Evolutionary conservation across 2,329 filamentous ascomycete species (phyloP).

Genomic region (Monosporascus cannonballus): DNA sequence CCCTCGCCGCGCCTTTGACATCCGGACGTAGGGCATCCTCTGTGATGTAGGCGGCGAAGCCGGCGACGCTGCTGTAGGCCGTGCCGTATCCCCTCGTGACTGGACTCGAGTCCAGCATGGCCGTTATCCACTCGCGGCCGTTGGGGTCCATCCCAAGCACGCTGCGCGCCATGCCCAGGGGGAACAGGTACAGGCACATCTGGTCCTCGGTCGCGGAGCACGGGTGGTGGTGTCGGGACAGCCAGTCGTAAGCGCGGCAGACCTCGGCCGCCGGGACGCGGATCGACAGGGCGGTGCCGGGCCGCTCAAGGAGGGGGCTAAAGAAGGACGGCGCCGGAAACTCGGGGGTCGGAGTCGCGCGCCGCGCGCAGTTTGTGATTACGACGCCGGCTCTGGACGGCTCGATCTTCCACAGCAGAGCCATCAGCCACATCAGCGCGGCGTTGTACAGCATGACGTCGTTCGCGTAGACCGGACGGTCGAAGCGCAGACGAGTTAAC

Average conservation of each 20-base stretch:
- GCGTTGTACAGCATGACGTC: constrained; percentile 15
- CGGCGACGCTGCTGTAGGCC: constrained; percentile 7
- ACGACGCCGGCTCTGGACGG: constrained; percentile 5
- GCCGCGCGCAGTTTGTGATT: constrained; percentile 9
- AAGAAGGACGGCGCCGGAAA: constrained; percentile 3
- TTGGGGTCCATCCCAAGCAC: neutral
- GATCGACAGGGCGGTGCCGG: constrained; percentile 10
- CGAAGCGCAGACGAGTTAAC: constrained; percentile 6
- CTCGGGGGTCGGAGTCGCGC: neutral
- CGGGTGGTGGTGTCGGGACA: constrained; percentile 9
- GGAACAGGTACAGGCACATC: constrained; percentile 14
- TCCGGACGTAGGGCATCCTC: constrained; percentile 2
- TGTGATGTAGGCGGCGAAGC: constrained; percentile 12
- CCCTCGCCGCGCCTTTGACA: too few relatives aligned
- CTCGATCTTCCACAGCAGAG: constrained; percentile 13
- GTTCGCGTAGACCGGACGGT: constrained; percentile 6
- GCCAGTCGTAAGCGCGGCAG: constrained; percentile 12
- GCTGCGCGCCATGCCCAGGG: constrained; percentile 13
- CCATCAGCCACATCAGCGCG: constrained; percentile 10
- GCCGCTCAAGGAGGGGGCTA: constrained; percentile 9
- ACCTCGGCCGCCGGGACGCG: constrained; percentile 13
- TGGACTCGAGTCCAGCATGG: constrained; percentile 11
- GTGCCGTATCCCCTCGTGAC: constrained; percentile 11
- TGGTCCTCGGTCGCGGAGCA: constrained; percentile 5
- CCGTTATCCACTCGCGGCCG: neutral